Conservation (phyloP, 257 asterid genomes). For the Plantago elongata region DNA sequence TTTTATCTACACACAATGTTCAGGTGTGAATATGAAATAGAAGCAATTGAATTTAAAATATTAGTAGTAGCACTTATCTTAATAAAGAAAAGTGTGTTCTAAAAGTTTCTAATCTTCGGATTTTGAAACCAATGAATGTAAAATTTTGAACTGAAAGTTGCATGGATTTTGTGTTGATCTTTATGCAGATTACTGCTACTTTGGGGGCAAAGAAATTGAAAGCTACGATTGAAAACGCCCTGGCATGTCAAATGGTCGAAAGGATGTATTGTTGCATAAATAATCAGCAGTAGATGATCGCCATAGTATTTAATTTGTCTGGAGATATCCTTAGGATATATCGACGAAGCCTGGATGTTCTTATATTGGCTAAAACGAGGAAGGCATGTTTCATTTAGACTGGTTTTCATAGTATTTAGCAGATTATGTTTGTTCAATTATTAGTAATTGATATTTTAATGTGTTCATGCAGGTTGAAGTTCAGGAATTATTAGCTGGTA, state of each 20-base stretch:
- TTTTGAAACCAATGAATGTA: neutral
- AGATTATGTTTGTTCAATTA: neutral
- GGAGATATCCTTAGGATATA: slow-evolving; percentile 36
- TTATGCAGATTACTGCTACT: slow-evolving; percentile 9
- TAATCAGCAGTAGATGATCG: slow-evolving; percentile 13
- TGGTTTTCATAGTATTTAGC: neutral
- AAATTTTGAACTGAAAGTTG: neutral
- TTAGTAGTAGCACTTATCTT: too few relatives aligned
- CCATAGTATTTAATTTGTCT: slow-evolving; percentile 38
- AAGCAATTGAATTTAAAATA: too few relatives aligned
- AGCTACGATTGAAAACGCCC: slow-evolving; percentile 41
- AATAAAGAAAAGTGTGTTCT: too few relatives aligned
- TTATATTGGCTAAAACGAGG: slow-evolving; percentile 22
- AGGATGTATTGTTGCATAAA: slow-evolving; percentile 28
- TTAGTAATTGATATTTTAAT: neutral
- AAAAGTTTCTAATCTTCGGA: slow-evolving; percentile 35
- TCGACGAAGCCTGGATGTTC: slow-evolving; percentile 17
- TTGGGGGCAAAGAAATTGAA: slow-evolving; percentile 32
- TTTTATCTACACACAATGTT: too few relatives aligned
- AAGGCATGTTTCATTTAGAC: slow-evolving; percentile 33
- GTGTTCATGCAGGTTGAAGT: slow-evolving; percentile 33
- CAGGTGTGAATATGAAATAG: too few relatives aligned
- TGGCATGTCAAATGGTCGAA: slow-evolving; percentile 29
- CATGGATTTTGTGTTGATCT: neutral
- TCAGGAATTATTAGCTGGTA: slow-evolving; percentile 21